phyloP scores from a whole-genome alignment of 352 stramenopile genomes.

The Globisporangium orthogonon region DNA sequence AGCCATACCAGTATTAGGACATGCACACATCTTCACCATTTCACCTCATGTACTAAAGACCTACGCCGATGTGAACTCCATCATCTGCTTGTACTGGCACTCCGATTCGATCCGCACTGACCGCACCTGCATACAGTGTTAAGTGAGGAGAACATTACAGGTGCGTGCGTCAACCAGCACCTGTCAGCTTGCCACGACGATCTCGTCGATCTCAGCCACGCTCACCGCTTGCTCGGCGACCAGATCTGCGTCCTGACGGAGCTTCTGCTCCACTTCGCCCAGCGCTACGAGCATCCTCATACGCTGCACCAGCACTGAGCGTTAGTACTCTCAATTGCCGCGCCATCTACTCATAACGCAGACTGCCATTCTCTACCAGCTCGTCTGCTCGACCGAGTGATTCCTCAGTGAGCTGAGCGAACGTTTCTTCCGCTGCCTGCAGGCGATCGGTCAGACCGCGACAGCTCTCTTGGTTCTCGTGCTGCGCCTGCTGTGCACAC shows the following conservation, averaged over 20 bases:
- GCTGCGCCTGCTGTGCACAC: conserved; percentile 34
- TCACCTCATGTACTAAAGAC: not conserved
- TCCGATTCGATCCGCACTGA: conserved; percentile 17
- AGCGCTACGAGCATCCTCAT: conserved; percentile 28
- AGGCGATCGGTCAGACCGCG: conserved; percentile 27
- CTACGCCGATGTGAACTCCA: conserved; percentile 15
- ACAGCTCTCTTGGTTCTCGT: conserved; percentile 22
- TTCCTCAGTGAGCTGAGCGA: conserved; percentile 29
- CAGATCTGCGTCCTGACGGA: conserved; percentile 27
- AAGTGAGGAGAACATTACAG: no score
- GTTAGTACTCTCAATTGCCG: not conserved
- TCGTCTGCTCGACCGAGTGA: conserved; percentile 30
- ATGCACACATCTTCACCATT: not conserved
- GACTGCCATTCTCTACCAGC: conserved; percentile 22
- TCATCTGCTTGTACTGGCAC: conserved; percentile 15
- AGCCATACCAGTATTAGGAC: not conserved
- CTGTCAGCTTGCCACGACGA: no score
- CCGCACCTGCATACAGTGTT: conserved; percentile 14
- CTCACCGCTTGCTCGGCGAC: conserved; percentile 27
- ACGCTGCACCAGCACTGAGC: conserved; percentile 9
- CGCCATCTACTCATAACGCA: not conserved
- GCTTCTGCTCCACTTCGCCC: conserved; percentile 30
- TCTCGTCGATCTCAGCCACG: not conserved
- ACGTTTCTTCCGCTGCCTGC: conserved; percentile 32
- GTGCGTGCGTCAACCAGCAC: not conserved